A percentile compares a stretch with the other conserved stretches of the same genome.
phyloP scores from a whole-genome alignment of 83 land plant species.

The Diphasiastrum complanatum region DNA sequence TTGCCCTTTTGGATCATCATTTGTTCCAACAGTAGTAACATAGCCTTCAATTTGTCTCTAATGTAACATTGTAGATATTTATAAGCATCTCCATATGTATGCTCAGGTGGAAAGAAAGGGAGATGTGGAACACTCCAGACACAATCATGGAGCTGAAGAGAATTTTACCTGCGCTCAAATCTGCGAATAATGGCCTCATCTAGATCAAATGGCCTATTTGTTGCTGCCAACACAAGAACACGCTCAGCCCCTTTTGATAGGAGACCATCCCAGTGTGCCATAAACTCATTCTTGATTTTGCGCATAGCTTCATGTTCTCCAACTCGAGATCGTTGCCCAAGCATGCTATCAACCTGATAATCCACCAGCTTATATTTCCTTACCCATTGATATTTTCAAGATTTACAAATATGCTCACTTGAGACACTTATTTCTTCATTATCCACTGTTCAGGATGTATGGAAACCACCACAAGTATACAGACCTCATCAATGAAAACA shows the following conservation, averaged over 20 bases:
- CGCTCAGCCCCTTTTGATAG: conserved; percentile 60
- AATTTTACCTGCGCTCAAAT: conserved; percentile 58
- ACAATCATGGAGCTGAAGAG: not conserved
- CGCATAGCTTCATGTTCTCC: conserved; percentile 90
- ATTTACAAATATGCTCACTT: not conserved
- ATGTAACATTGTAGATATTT: too few relatives aligned
- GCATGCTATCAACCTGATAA: conserved; percentile 71
- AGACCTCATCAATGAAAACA: too few relatives aligned
- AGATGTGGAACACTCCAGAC: not conserved
- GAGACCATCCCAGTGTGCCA: conserved; percentile 94
- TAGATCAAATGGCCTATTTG: conserved; percentile 84
- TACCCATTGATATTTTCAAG: not conserved
- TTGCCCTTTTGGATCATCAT: not conserved
- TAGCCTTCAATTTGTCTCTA: too few relatives aligned
- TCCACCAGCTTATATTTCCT: not conserved
- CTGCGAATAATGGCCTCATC: conserved; percentile 83
- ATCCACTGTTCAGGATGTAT: not conserved
- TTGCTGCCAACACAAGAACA: conserved; percentile 87
- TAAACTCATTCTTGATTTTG: conserved; percentile 85
- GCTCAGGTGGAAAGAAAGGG: not conserved
- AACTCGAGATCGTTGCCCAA: conserved; percentile 63
- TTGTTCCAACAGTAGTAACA: not conserved
- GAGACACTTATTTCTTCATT: not conserved
- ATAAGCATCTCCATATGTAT: too few relatives aligned
- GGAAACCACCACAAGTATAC: too few relatives aligned